Percentiles rank a stretch among this genome's conserved stretches.
Conservation (phyloP, 2,329 filamentous ascomycete species). For the Verticillium albo-atrum region DNA sequence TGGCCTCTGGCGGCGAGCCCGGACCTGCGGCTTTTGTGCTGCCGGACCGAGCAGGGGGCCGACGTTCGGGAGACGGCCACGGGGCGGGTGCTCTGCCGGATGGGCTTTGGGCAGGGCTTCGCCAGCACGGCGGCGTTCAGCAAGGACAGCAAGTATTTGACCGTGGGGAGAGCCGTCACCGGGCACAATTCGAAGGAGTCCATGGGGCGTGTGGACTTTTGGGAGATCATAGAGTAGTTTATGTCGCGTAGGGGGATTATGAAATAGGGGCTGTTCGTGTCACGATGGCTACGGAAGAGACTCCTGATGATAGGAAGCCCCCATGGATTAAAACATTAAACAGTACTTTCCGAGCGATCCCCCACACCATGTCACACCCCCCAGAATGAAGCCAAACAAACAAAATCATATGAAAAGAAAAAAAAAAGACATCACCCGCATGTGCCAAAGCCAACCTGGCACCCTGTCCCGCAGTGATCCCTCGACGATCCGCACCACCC, state of each 20-base stretch:
- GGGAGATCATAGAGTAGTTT: slow-evolving; percentile 1
- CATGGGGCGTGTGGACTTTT: not conserved
- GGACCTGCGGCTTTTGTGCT: slow-evolving; percentile 6
- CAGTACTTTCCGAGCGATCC: too few species aligned
- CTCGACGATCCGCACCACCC: slow-evolving; percentile 32
- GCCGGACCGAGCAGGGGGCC: slow-evolving; percentile 9
- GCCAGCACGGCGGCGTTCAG: slow-evolving; percentile 5
- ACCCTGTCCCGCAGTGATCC: slow-evolving; percentile 33
- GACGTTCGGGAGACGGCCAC: slow-evolving; percentile 8
- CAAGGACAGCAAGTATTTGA: not conserved
- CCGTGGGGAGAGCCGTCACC: not conserved
- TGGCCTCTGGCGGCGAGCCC: slow-evolving; percentile 8
- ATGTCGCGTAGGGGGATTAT: too few species aligned
- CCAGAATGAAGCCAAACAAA: too few species aligned
- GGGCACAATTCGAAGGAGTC: not conserved
- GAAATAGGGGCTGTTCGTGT: too few species aligned
- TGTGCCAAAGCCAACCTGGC: slow-evolving; percentile 26
- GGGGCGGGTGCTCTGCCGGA: slow-evolving; percentile 7
- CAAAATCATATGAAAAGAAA: too few species aligned
- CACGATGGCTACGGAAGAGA: too few species aligned
- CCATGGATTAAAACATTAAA: too few species aligned
- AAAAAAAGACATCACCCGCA: slow-evolving; percentile 11
- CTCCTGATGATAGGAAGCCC: too few species aligned
- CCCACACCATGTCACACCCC: too few species aligned
- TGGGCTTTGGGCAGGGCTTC: slow-evolving; percentile 7